Evolutionary conservation across 2,329 filamentous ascomycete genomes (phyloP), one percentile per base, ranked within the genome.

Genomic region (Neodidymelliopsis sp.): DNA sequence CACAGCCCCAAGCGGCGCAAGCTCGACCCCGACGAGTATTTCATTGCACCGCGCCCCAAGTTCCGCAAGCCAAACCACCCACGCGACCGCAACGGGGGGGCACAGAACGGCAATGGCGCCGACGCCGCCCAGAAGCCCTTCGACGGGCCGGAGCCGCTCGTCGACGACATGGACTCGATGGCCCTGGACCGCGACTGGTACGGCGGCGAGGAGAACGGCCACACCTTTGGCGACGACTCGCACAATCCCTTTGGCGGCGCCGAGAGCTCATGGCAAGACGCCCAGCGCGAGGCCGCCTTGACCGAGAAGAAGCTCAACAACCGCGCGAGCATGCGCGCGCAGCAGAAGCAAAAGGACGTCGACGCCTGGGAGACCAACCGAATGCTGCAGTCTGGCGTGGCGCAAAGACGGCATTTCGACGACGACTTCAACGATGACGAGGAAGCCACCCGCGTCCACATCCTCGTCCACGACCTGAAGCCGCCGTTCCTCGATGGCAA

Each of bases 341-440:
- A 90, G 49, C 91, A 96, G 74, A 90, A 92, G 63, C 90, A 96
- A 71, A 91, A 89, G 69, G 94, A 99, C 68, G 91, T 94, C 31
- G 94, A 99, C 74, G 93, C 92, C 0, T 99, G 94, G 94, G 95
- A 99, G 74, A 94, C 93, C 12, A 99, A 99, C 71, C 89, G 94
- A 50, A 97, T 99, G 94, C 81, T 99, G 53, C 94, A 92, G 1
- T 97, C 92, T 15, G 93, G 93, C 47, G 92, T 99, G 13, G 94
- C 94, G 13, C 95, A 99, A 73, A 81, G 93, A 66, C 81, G 91
- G 59, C 90, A 94, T 63, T 84, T 91, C 69, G 86, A 87, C 18
- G 82, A 84, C 36, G 91, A 94, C 67, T 96, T 97, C 65, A 87
- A 88, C 40, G 88, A 96, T 57, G 94, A 99, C 56, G 89, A 97